Base-by-base conservation (phyloP, 306 rosid species). In the Casuarina glauca region DNA sequence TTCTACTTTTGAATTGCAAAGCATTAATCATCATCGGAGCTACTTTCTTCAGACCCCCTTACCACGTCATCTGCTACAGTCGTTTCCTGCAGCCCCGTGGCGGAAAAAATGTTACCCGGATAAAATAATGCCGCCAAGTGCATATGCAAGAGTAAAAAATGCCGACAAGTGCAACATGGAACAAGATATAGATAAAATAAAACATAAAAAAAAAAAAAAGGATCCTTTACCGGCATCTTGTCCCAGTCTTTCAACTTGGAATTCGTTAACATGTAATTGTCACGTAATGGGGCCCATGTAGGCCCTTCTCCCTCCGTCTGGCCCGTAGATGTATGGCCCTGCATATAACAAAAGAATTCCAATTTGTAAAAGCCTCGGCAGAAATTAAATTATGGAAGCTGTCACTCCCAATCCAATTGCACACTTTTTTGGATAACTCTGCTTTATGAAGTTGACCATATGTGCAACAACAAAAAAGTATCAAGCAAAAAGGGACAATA, bases 231-330 rank as follows among this genome's bases (percentile, higher is more conserved):
- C 46, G 88, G 90, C 87, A 81, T 81, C 84, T 95, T 93, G 74
- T 95, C 97, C 98, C 98, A 92, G 74, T 89, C 84, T 85, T 91
- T 92, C 74, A 95, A 76, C 80, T 81, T 95, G 45, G 98, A 81
- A 84, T 76, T 91, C 35, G 97, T 89, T 78, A 95, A 87, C 98
- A 92, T 92, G 82, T 89, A 92, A 82, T 87, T 95, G 75, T 95
- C 97, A 17, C 91, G 88, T 73, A 95, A 76, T n/a, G 98, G 98
- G 78, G 96, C 97, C 98, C 98, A 95, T 36, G 87, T 80, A 76
- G 97, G 98, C 73, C 87, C 95, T 79, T 87, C 93, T 49, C 63
- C 89, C 20, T 91, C 86, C 35, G 3, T 87, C 19, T 69, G 78
- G 15, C 80, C 79, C 6, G 74, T 83, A 70, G 91, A 83, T 70